Evolutionary conservation across 805 yeast species (phyloP).

Genomic region (Pichia rugopelliculosa): DNA sequence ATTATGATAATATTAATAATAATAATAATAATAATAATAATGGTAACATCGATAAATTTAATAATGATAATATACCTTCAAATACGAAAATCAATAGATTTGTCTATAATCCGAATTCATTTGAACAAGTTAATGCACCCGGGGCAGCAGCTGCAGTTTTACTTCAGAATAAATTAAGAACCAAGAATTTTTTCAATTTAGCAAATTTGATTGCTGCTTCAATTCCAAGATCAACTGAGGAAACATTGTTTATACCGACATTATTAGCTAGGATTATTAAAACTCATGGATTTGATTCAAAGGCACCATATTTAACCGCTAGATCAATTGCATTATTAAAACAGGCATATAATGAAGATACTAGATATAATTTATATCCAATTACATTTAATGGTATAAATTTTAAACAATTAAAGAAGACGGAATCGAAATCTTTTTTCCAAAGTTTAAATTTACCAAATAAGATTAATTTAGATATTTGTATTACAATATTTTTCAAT

Average conservation of each 20-base stretch:
- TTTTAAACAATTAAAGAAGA: conserved; percentile 30
- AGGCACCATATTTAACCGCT: conserved; percentile 64
- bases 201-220: conserved; percentile 62
- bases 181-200: conserved; percentile 38
- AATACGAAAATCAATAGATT: conserved; percentile 9
- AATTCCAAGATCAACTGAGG: conserved; percentile 71
- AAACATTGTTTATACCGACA: conserved; percentile 67
- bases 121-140: conserved; percentile 66
- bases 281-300: conserved; percentile 63
- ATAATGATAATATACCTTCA: neutral
- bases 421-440: conserved; percentile 42
- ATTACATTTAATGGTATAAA: conserved; percentile 30
- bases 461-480: conserved; percentile 56
- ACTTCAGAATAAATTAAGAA: conserved; percentile 36
- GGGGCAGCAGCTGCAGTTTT: conserved; percentile 69
- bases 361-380: conserved; percentile 25
- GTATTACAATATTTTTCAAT: conserved; percentile 60
- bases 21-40: neutral
- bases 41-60: neutral
- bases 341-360: conserved; percentile 34
- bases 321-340: conserved; percentile 64
- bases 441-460: conserved; percentile 38
- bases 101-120: conserved; percentile 27
- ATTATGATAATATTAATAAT: neutral
- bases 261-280: conserved; percentile 62